Percentiles rank a stretch among this genome's conserved stretches.
phyloP scores from a whole-genome alignment of 768 basidiomycete genomes.

The Amanita rubescens region DNA sequence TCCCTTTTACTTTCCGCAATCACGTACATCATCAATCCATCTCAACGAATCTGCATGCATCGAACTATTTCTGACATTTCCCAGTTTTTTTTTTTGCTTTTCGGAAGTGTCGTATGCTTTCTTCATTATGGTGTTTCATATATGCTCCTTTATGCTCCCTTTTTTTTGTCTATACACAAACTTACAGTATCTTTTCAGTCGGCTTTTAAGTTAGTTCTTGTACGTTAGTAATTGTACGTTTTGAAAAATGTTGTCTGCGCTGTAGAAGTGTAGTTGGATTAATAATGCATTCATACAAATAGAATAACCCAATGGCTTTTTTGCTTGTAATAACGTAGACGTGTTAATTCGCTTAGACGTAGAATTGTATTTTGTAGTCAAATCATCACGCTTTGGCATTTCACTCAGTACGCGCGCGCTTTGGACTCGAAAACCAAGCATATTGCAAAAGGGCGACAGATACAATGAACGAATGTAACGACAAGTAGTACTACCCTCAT shows the following conservation, averaged over 20 bases:
- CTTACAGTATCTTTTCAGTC: not conserved
- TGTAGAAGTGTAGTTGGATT: not conserved
- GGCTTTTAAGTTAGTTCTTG: not conserved
- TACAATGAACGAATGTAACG: not conserved
- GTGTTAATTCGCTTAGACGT: no score
- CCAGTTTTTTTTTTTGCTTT: not conserved
- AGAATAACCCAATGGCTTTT: no score
- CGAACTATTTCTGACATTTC: not conserved
- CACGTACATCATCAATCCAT: slow-evolving; percentile 3
- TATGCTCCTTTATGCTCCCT: not conserved
- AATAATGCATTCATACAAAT: not conserved
- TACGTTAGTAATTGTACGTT: not conserved
- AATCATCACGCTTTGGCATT: no score
- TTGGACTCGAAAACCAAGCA: no score
- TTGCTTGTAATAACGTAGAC: no score
- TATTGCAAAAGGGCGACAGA: not conserved
- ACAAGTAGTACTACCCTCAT: not conserved
- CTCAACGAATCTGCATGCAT: slow-evolving; percentile 4
- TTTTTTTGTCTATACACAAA: not conserved
- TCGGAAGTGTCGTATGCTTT: not conserved
- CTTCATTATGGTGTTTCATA: not conserved
- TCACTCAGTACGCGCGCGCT: no score
- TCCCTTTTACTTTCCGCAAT: not conserved
- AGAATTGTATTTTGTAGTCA: no score
- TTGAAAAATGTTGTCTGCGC: not conserved